Conservation (phyloP, 768 basidiomycete genomes). For the Suillus spraguei region DNA sequence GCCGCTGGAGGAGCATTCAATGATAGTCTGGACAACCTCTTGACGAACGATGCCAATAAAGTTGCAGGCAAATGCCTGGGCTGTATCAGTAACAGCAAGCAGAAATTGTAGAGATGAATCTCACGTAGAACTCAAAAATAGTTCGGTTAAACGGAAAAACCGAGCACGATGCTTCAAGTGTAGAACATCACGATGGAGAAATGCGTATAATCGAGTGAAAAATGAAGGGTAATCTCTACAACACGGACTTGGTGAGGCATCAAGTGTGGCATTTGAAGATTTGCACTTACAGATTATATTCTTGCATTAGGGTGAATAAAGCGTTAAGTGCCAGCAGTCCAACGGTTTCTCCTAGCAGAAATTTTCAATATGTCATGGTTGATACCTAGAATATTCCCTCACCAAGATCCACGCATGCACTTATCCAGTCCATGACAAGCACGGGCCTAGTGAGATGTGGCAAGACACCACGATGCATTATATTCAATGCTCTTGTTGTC, state of each 20-base stretch:
- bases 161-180: conserved; percentile 92
- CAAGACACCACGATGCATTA: conserved; percentile 83
- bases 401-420: conserved; percentile 83
- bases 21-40: conserved; percentile 84
- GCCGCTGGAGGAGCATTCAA: conserved; percentile 88
- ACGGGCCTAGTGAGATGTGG: conserved; percentile 81
- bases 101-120: conserved; percentile 31
- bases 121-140: conserved; percentile 91
- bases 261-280: neutral
- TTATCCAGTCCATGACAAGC: conserved; percentile 91
- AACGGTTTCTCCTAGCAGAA: conserved; percentile 67
- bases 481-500: conserved; percentile 62
- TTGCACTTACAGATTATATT: conserved; percentile 84
- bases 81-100: conserved; percentile 3
- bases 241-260: conserved; percentile 12
- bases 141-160: conserved; percentile 90
- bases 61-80: conserved; percentile 83
- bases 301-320: conserved; percentile 86
- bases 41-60: conserved; percentile 94
- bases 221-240: conserved; percentile 93
- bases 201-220: conserved; percentile 88
- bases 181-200: conserved; percentile 85
- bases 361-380: conserved; percentile 6
- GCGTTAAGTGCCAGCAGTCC: conserved; percentile 92
- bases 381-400: conserved; percentile 22